Evolutionary conservation across 345 rosid species (phyloP).

Genomic region (Anastatica hierochuntica): DNA sequence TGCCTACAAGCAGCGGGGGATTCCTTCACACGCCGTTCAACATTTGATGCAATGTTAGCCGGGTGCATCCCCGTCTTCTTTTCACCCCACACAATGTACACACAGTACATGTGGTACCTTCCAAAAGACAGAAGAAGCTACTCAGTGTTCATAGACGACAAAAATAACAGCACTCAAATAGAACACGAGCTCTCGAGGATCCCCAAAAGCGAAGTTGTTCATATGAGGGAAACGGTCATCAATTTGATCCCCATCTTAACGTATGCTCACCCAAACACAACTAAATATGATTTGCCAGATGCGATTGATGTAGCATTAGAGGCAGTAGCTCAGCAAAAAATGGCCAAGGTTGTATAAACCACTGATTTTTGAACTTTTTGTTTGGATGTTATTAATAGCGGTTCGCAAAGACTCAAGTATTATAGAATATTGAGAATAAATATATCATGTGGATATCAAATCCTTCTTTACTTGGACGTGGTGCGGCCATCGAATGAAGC

Average conservation of each 20-base stretch:
- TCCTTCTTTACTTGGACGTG: no score
- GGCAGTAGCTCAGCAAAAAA: conserved; percentile 3
- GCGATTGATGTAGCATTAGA: conserved; percentile 20
- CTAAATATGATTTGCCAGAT: conserved; percentile 11
- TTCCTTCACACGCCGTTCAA: conserved; percentile 43
- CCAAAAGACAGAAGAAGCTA: conserved; percentile 31
- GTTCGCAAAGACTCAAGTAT: no score
- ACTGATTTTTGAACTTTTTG: no score
- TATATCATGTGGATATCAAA: no score
- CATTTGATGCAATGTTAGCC: conserved; percentile 42
- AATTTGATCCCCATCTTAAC: conserved; percentile 11
- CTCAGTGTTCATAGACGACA: conserved; percentile 31
- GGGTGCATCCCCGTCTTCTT: conserved; percentile 57
- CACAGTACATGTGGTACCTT: conserved; percentile 44
- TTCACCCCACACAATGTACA: conserved; percentile 37
- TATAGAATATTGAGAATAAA: no score
- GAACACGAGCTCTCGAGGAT: conserved; percentile 15
- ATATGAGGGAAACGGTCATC: conserved; percentile 2
- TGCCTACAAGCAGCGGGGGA: conserved; percentile 49
- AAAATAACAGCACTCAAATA: conserved; percentile 4
- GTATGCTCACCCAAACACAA: conserved; percentile 14
- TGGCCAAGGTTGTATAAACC: neutral
- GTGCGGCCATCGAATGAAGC: no score
- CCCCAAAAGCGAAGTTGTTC: conserved; percentile 8
- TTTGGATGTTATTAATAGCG: no score